These are phyloP conservation scores for Rhodotorula taiwanensis DNA, from an alignment of 768 basidiomycete species.

Conservation along the genomic window DNA sequence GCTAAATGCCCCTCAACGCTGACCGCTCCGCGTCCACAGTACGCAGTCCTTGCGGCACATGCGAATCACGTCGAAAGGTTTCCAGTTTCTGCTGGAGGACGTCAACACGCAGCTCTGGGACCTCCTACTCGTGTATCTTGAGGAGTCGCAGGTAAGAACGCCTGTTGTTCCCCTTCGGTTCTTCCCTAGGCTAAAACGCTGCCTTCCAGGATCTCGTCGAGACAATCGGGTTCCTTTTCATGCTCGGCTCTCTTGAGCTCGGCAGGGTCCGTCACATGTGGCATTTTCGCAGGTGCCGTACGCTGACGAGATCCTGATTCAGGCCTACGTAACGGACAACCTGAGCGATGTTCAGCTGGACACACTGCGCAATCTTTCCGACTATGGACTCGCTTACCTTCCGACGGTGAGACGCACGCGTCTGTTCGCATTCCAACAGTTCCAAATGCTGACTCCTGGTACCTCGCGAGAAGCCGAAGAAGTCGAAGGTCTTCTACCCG, in stretches of 20 bases:
- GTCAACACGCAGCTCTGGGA: slow-evolving; percentile 95
- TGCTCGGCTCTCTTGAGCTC: slow-evolving; percentile 93
- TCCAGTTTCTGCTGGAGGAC: slow-evolving; percentile 91
- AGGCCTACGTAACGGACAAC: slow-evolving; percentile 85
- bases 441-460: slow-evolving; percentile 44
- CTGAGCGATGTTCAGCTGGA: slow-evolving; percentile 69
- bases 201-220: slow-evolving; percentile 73
- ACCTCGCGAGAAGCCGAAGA: slow-evolving; percentile 48
- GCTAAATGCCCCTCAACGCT: neutral
- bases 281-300: slow-evolving; percentile 15
- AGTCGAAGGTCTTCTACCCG: slow-evolving; percentile 78
- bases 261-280: slow-evolving; percentile 58
- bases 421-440: neutral
- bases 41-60: slow-evolving; percentile 18
- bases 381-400: slow-evolving; percentile 91
- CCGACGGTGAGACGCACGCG: slow-evolving; percentile 39
- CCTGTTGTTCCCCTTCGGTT: neutral
- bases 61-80: slow-evolving; percentile 80
- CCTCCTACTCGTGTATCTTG: slow-evolving; percentile 79
- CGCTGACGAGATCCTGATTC: slow-evolving; percentile 13
- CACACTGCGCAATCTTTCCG: slow-evolving; percentile 86
- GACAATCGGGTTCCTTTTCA: slow-evolving; percentile 87
- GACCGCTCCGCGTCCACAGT: too few relatives aligned
- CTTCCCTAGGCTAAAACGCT: neutral
- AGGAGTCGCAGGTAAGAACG: slow-evolving; percentile 74